Base-by-base conservation (phyloP, 805 yeast species). In the Isabelozyma rhagii region DNA sequence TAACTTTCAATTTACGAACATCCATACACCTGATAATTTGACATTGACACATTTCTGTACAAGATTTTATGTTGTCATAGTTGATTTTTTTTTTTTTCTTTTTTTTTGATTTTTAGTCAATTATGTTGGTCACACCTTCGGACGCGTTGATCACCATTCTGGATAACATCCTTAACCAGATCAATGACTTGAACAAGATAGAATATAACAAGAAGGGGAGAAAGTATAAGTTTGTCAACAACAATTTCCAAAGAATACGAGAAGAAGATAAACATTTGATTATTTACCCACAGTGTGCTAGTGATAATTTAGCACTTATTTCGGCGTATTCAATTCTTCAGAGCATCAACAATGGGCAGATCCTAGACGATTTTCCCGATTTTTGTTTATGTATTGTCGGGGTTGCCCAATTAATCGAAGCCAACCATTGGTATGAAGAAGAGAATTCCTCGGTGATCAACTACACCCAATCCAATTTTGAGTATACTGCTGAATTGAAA, bases 191-290 rank as follows among this genome's bases (percentile, higher is more conserved):
- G 39, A 65, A 66, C 46, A 64, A 67, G 43, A 60, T 69, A 18
- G 74, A 71, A 49, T 70, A 66, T 53, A 61, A 64, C 49, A 72
- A 69, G 50, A 75, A 75, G 48, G 83, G 83, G 9, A 62, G 81
- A 47, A 75, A 73, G 55, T 80, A 79, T 58, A 72, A 74, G 45
- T 71, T 76, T 47, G 75, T 78, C 44, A 71, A 75, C 56, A 78
- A 79, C 49, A 66, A 67, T 42, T 80, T 79, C 56, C 77, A 77
- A 48, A 58, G 83, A 47, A 65, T 80, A 6, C 67, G 75, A 41
- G 80, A 75, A 44, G 80, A 76, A 54, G 75, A 75, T 47, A 80
- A 78, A 56, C 78, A 75, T 55, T 61, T 80, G 43, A 66, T 78
- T 9, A 68, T 80, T 13, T 55, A 59, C 55, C 75, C 63, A 6